Conservation (phyloP, 108 stramenopile species). For the Nitzschia sp. region DNA sequence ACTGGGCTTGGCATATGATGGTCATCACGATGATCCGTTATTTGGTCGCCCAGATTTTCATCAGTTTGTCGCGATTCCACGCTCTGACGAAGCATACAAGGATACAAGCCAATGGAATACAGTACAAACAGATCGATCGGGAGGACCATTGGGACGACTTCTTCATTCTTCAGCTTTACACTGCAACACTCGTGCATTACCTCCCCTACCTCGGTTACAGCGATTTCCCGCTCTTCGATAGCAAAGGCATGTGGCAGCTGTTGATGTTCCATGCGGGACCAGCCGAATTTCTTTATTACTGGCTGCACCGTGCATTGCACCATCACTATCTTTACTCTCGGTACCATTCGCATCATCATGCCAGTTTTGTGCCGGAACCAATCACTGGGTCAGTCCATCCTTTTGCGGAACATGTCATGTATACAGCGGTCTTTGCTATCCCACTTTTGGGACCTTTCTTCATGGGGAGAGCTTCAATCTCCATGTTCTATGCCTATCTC, state of each 20-base stretch:
- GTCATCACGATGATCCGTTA: slow-evolving; percentile 11
- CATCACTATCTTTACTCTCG: slow-evolving; percentile 24
- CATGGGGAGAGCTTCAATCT: slow-evolving; percentile 17
- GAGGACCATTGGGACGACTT: slow-evolving; percentile 32
- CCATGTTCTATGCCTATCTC: slow-evolving; percentile 29
- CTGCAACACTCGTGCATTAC: slow-evolving; percentile 14
- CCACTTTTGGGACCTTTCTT: slow-evolving; percentile 27
- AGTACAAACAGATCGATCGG: slow-evolving; percentile 21
- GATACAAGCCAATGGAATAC: slow-evolving; percentile 25
- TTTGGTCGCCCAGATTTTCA: slow-evolving; percentile 23
- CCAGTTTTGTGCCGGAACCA: slow-evolving; percentile 27
- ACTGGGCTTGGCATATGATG: slow-evolving; percentile 24
- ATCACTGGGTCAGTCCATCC: slow-evolving; percentile 33
- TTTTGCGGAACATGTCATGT: slow-evolving; percentile 25
- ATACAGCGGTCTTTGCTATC: slow-evolving; percentile 28
- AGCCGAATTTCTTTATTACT: slow-evolving; percentile 26
- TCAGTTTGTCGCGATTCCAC: slow-evolving; percentile 17
- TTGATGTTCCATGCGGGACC: slow-evolving; percentile 23
- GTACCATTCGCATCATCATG: slow-evolving; percentile 31
- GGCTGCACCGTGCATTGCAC: slow-evolving; percentile 22
- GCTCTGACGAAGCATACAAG: slow-evolving; percentile 17
- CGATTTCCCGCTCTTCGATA: slow-evolving; percentile 19
- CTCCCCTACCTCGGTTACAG: slow-evolving; percentile 18
- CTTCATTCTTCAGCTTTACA: slow-evolving; percentile 23
- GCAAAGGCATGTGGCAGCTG: slow-evolving; percentile 16